These are phyloP conservation scores for Backusella tarrabulga DNA, from an alignment of 192 early-diverging fungal species.

Conservation along the genomic window DNA sequence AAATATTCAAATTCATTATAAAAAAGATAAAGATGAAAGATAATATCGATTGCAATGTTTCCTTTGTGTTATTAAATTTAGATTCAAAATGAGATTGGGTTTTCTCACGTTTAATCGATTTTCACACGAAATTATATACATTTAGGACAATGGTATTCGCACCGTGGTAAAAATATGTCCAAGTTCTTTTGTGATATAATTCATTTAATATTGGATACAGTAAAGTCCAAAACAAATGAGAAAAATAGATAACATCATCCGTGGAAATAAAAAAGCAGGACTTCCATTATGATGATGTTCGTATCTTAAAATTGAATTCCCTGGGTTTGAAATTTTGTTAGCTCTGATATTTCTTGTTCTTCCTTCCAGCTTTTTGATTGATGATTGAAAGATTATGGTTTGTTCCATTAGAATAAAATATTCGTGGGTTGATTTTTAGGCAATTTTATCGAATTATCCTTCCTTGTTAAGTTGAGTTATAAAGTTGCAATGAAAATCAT, in stretches of 20 bases:
- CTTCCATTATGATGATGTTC: not conserved
- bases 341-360: not conserved
- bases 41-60: not conserved
- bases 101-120: constrained; percentile 4
- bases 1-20: not conserved
- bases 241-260: not conserved
- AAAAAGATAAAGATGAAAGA: not conserved
- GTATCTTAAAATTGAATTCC: not conserved
- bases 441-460: not conserved
- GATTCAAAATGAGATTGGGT: constrained; percentile 5
- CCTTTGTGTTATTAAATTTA: not conserved
- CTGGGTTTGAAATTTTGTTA: not conserved
- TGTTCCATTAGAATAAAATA: not conserved
- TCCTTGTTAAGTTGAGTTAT: not conserved
- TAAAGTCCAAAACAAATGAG: not conserved
- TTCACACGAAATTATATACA: not conserved
- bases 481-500: not conserved
- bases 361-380: not conserved
- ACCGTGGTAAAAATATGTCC: not conserved
- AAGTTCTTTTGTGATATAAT: not conserved
- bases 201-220: not conserved
- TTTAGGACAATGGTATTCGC: not conserved
- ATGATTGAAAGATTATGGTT: not conserved
- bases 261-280: not conserved
- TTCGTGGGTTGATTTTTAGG: not conserved